These are phyloP conservation scores for Coemansia sp. DNA, from an alignment of 192 early-diverging fungal genomes.

Conservation along the genomic window DNA sequence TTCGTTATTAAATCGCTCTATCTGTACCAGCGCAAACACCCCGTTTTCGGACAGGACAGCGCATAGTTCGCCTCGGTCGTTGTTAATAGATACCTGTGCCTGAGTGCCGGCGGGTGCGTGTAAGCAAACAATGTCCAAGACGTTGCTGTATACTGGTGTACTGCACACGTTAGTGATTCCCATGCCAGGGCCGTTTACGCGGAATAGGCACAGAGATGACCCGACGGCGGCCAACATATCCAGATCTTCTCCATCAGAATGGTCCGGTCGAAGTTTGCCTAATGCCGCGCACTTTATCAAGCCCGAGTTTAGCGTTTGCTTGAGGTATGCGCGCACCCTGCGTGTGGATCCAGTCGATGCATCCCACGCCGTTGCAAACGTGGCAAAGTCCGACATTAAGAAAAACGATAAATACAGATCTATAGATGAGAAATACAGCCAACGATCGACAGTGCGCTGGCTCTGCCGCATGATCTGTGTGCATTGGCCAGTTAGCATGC, in stretches of 20 bases:
- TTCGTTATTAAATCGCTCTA: slow-evolving; percentile 5
- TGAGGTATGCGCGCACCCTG: slow-evolving; percentile 16
- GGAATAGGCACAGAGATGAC: slow-evolving; percentile 21
- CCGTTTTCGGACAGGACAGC: slow-evolving; percentile 23
- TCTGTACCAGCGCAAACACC: slow-evolving; percentile 6
- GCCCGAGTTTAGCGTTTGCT: slow-evolving; percentile 35
- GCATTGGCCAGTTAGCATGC: not conserved
- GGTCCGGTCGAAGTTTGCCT: slow-evolving; percentile 9
- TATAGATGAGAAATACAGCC: not conserved
- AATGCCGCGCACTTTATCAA: slow-evolving; percentile 24
- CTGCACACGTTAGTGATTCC: slow-evolving; percentile 20
- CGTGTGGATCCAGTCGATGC: not conserved
- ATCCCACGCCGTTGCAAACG: slow-evolving; percentile 35
- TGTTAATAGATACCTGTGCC: not conserved
- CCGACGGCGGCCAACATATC: slow-evolving; percentile 28
- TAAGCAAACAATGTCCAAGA: slow-evolving; percentile 19
- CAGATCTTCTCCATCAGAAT: not conserved
- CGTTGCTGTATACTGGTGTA: slow-evolving; percentile 23
- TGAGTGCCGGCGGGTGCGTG: not conserved
- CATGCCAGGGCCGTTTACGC: slow-evolving; percentile 2
- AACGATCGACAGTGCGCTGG: not conserved
- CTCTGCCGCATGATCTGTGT: too few species aligned
- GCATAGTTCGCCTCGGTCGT: slow-evolving; percentile 4
- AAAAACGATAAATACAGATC: not conserved
- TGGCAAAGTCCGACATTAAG: slow-evolving; percentile 20